These are phyloP conservation scores for Tolypocladium ovalisporum DNA, from an alignment of 2,329 filamentous ascomycete species.

Conservation along the genomic window DNA sequence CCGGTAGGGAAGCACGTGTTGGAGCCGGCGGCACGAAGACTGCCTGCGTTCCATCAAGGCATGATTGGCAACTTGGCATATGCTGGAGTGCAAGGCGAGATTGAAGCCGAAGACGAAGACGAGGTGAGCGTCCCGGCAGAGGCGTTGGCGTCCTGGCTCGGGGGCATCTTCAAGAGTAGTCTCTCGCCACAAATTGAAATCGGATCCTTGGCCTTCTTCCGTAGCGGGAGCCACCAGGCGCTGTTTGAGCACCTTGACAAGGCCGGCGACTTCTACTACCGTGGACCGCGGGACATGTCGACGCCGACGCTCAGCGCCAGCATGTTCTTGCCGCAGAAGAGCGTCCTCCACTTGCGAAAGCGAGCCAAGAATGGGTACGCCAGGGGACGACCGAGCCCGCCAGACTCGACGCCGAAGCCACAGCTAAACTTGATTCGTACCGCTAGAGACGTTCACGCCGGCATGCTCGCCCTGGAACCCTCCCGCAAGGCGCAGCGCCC, in stretches of 20 bases:
- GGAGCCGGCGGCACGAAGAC: not conserved
- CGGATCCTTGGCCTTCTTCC: conserved; percentile 39
- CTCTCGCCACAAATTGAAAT: conserved; percentile 45
- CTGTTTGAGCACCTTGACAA: conserved; percentile 40
- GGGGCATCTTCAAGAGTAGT: conserved; percentile 35
- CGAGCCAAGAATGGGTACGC: conserved; percentile 6
- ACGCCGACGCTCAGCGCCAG: conserved; percentile 43
- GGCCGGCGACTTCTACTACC: conserved; percentile 35
- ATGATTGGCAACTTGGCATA: not conserved
- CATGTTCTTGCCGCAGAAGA: conserved; percentile 39
- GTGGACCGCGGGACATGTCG: conserved; percentile 34
- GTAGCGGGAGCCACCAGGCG: conserved; percentile 30
- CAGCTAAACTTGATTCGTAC: conserved; percentile 4
- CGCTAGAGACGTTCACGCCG: not conserved
- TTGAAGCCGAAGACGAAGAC: conserved; percentile 4
- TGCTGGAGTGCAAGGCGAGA: conserved; percentile 3
- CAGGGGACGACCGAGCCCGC: conserved; percentile 10
- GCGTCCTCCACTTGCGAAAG: conserved; percentile 39
- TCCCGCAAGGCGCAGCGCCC: not conserved
- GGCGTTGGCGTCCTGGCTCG: conserved; percentile 19
- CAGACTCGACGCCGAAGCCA: conserved; percentile 13
- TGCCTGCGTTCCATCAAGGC: not conserved
- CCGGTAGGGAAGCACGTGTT: not conserved
- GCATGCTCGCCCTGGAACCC: not conserved
- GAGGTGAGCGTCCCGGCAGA: conserved; percentile 14